phyloP scores from a whole-genome alignment of 257 asterid species.

The Craterostigma plantagineum region DNA sequence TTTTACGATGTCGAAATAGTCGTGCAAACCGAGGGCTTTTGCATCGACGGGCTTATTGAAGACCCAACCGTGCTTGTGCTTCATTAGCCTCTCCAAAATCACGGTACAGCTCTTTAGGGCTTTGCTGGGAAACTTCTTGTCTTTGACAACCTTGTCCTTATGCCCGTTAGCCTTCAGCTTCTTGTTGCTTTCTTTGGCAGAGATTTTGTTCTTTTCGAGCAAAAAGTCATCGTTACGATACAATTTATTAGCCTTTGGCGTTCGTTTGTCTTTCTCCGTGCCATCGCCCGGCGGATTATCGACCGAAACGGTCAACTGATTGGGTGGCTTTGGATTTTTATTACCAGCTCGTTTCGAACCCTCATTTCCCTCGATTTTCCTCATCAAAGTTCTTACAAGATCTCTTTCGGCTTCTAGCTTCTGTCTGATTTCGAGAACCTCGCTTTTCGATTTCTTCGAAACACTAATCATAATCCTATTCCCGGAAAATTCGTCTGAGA shows the following conservation, averaged over 20 bases:
- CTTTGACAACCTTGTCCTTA: slow-evolving; percentile 16
- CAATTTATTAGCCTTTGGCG: slow-evolving; percentile 52
- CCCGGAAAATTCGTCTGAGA: slow-evolving; percentile 22
- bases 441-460: slow-evolving; percentile 44
- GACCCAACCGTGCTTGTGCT: slow-evolving; percentile 53
- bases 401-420: slow-evolving; percentile 65
- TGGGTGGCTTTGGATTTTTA: slow-evolving; percentile 27
- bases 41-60: slow-evolving; percentile 52
- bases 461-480: slow-evolving; percentile 38
- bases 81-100: slow-evolving; percentile 46
- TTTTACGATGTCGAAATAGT: slow-evolving; percentile 38
- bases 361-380: slow-evolving; percentile 46
- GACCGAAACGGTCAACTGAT: slow-evolving; percentile 43
- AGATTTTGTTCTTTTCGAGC: slow-evolving; percentile 43
- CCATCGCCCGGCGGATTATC: slow-evolving; percentile 8
- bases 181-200: slow-evolving; percentile 36
- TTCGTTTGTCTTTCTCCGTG: slow-evolving; percentile 51
- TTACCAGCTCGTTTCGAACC: slow-evolving; percentile 13
- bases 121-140: slow-evolving; percentile 19
- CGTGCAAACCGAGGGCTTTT: slow-evolving; percentile 26
- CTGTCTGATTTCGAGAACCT: slow-evolving; percentile 47
- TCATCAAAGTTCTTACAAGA: slow-evolving; percentile 42
- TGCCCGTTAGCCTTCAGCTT: slow-evolving; percentile 26
- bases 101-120: slow-evolving; percentile 28
- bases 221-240: slow-evolving; percentile 46